A percentile compares a stretch with the other conserved stretches of the same genome.
phyloP scores from a whole-genome alignment of 169 alveolate species.

The Plasmodium blacklocki region DNA sequence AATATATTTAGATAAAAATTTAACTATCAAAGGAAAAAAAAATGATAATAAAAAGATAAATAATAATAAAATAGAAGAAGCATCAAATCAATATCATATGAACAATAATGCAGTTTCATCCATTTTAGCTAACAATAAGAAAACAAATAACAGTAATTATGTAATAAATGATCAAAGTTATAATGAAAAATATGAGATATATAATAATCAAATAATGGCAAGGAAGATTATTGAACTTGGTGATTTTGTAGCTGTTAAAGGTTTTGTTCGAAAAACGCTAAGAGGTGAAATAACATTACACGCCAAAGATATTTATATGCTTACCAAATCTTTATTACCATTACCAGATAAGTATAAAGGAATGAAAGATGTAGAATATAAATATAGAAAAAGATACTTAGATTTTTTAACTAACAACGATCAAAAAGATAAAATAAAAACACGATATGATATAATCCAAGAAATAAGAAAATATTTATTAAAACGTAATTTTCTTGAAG shows the following conservation, averaged over 20 bases:
- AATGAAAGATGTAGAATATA: constrained; percentile 85
- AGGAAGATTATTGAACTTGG: constrained; percentile 78
- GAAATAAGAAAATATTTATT: constrained; percentile 84
- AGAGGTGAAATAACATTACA: constrained; percentile 77
- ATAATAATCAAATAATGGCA: constrained; percentile 17
- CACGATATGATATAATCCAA: constrained; percentile 85
- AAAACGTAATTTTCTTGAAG: constrained; percentile 91
- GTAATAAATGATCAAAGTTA: background rate
- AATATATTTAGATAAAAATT: constrained; percentile 49
- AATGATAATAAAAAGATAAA: background rate
- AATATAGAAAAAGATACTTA: constrained; percentile 90
- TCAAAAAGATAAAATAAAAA: constrained; percentile 84
- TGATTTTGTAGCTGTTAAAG: constrained; percentile 76
- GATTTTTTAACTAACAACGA: constrained; percentile 87
- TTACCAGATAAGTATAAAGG: constrained; percentile 78
- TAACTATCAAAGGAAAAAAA: constrained; percentile 10
- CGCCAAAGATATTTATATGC: constrained; percentile 39
- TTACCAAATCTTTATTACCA: constrained; percentile 60
- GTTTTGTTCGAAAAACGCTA: constrained; percentile 51
- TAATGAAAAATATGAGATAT: background rate
- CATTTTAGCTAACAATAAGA: background rate
- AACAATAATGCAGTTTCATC: background rate
- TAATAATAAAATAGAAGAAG: constrained; percentile 3
- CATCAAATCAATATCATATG: background rate
- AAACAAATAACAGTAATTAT: background rate